phyloP scores from a whole-genome alignment of 768 basidiomycete species.

The Hortiboletus campestris region DNA sequence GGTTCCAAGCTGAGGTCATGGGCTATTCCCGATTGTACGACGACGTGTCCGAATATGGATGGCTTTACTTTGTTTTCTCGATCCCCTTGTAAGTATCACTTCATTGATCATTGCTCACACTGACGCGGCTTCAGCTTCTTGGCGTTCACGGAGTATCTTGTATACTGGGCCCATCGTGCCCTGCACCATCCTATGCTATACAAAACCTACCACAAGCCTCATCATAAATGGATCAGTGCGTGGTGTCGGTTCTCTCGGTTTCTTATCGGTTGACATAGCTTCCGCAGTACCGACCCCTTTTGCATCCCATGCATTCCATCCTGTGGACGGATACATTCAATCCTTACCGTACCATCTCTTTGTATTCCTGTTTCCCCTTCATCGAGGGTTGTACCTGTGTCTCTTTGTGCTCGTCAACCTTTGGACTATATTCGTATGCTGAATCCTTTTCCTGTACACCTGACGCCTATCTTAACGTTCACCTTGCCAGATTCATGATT shows the following conservation, averaged over 20 bases:
- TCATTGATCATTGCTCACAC: neutral
- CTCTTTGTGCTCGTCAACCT: slow-evolving; percentile 92
- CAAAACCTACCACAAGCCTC: slow-evolving; percentile 93
- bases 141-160: slow-evolving; percentile 85
- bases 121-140: slow-evolving; percentile 52
- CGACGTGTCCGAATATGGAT: slow-evolving; percentile 75
- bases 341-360: slow-evolving; percentile 95
- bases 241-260: neutral
- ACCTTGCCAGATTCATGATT: slow-evolving; percentile 85
- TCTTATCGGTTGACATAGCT: slow-evolving; percentile 4
- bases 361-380: slow-evolving; percentile 86
- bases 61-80: slow-evolving; percentile 66
- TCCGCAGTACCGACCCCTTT: slow-evolving; percentile 89
- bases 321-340: slow-evolving; percentile 90
- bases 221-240: slow-evolving; percentile 98
- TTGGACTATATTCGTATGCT: slow-evolving; percentile 85
- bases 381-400: slow-evolving; percentile 77
- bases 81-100: slow-evolving; percentile 56
- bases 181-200: slow-evolving; percentile 85
- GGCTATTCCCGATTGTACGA: slow-evolving; percentile 82
- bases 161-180: slow-evolving; percentile 96
- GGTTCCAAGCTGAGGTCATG: slow-evolving; percentile 90
- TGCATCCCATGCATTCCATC: slow-evolving; percentile 97
- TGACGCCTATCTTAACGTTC: neutral
- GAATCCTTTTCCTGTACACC: too few relatives aligned